phyloP scores from a whole-genome alignment of 1,139 yeast genomes.

The Suhomyces yuchorum region DNA sequence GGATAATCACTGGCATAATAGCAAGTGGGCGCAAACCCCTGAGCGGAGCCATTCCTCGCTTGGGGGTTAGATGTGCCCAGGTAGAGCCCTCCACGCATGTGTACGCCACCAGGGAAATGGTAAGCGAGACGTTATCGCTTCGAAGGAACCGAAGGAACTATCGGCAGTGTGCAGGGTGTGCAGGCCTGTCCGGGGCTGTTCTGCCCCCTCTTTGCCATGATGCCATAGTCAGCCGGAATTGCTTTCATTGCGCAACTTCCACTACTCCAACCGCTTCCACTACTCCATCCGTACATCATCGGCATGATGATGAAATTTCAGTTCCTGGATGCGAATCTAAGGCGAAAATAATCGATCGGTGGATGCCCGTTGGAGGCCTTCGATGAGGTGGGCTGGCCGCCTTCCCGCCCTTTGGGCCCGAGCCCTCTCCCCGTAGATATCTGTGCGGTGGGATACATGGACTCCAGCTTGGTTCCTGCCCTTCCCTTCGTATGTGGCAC shows the following conservation, averaged over 20 bases:
- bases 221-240: not conserved
- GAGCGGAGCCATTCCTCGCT: not conserved
- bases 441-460: not conserved
- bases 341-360: constrained; percentile 2
- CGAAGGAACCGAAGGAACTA: not conserved
- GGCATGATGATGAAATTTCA: constrained; percentile 2
- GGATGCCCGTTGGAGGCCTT: not conserved
- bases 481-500: not conserved
- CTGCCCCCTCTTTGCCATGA: not conserved
- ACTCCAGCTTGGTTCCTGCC: not conserved
- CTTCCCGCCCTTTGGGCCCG: not conserved
- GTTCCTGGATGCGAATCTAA: constrained; percentile 8
- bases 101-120: not conserved
- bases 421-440: not conserved
- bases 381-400: constrained; percentile 3
- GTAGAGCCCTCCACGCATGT: not conserved
- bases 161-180: not conserved
- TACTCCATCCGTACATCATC: not conserved
- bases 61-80: not conserved
- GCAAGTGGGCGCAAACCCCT: not conserved
- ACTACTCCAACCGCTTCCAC: not conserved
- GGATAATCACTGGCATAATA: not conserved
- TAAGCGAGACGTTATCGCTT: constrained; percentile 5
- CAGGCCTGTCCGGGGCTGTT: not conserved
- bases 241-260: not conserved